Conservation (phyloP, 148 eudicot species). For the Persicaria tinctoria region DNA sequence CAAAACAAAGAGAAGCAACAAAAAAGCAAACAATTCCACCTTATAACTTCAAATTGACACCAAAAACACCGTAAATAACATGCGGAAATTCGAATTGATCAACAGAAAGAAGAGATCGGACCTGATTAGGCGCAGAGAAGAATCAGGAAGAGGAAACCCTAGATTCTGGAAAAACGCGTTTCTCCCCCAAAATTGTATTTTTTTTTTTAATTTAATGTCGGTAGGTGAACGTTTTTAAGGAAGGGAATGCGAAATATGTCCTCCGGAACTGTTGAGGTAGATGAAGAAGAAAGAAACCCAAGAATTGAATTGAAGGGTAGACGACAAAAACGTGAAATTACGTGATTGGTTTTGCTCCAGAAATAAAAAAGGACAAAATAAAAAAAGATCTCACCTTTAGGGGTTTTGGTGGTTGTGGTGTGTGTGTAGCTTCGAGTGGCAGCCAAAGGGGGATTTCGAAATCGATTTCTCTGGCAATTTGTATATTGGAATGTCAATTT, state of each 20-base stretch:
- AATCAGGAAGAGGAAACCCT: slow-evolving; percentile 13
- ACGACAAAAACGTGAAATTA: background rate
- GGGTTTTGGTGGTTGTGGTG: slow-evolving; percentile 4
- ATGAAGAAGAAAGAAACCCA: background rate
- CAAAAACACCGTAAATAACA: background rate
- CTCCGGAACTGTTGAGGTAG: background rate
- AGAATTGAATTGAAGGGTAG: background rate
- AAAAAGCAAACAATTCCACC: slow-evolving; percentile 1
- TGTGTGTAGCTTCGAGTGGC: background rate
- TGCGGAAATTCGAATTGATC: background rate
- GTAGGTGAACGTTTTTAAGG: background rate
- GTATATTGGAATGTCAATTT: background rate
- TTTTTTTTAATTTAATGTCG: background rate
- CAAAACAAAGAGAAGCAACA: background rate
- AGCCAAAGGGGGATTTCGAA: background rate
- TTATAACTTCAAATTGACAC: background rate
- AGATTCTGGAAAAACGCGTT: slow-evolving; percentile 11
- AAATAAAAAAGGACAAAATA: background rate
- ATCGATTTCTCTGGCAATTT: background rate
- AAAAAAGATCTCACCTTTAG: background rate
- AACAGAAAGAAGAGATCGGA: background rate
- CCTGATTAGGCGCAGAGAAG: slow-evolving; percentile 6
- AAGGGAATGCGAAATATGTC: background rate
- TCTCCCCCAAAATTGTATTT: background rate
- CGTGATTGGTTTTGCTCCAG: background rate